Evolutionary conservation across 2,329 filamentous ascomycete species (phyloP).

Genomic region (Nigrospora osmanthi): DNA sequence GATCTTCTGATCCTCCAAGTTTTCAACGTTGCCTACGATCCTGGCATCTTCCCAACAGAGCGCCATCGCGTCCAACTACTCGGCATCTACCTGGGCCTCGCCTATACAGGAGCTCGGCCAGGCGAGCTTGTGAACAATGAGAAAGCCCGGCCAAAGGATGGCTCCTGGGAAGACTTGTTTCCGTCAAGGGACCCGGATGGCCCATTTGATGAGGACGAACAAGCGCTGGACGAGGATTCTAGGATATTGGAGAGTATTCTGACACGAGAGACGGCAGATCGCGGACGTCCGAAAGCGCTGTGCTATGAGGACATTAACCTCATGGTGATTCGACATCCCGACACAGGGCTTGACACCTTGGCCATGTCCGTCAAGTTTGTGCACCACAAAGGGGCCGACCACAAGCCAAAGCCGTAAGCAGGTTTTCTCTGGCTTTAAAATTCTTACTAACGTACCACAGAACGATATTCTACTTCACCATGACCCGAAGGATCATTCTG

Average conservation of each 20-base stretch:
- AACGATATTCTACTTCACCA: background rate
- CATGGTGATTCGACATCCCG: background rate
- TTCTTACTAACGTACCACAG: background rate
- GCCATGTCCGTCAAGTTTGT: background rate
- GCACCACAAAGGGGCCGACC: background rate
- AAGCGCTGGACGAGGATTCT: conserved; percentile 12
- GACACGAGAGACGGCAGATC: background rate
- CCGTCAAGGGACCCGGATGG: conserved; percentile 6
- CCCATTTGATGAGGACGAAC: conserved; percentile 4
- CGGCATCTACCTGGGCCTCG: no score
- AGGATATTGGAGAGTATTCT: conserved; percentile 9
- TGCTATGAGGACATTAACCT: background rate
- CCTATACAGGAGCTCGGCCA: no score
- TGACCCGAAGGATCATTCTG: background rate
- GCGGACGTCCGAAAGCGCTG: background rate
- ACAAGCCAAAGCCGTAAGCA: background rate
- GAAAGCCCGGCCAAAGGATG: conserved; percentile 10
- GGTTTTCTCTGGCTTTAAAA: background rate
- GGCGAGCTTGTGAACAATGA: no score
- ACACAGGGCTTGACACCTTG: background rate
- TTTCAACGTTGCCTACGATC: no score
- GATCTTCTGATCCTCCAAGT: conserved; percentile 10
- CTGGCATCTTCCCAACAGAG: no score
- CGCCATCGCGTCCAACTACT: no score
- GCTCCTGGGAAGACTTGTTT: conserved; percentile 16